Conservation (phyloP, 345 rosid species). For the Salix udensis region DNA sequence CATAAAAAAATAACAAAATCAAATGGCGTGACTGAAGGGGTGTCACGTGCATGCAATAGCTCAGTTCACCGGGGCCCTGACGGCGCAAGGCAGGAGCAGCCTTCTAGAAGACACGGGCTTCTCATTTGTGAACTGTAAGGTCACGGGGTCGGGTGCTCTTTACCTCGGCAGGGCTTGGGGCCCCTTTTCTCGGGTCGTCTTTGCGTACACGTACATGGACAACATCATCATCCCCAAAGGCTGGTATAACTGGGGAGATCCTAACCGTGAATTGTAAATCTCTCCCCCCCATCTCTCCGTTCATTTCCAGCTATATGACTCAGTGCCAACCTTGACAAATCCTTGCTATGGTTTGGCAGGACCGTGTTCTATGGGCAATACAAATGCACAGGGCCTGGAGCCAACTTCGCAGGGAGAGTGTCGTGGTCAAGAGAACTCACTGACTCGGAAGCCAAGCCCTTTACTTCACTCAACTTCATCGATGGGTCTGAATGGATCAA, state of each 20-base stretch:
- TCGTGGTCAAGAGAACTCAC: slow-evolving; percentile 88
- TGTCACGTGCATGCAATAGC: slow-evolving; percentile 93
- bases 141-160: slow-evolving; percentile 94
- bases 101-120: slow-evolving; percentile 90
- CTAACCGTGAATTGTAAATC: slow-evolving; percentile 71
- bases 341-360: slow-evolving; percentile 37
- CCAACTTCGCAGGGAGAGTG: slow-evolving; percentile 78
- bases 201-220: slow-evolving; percentile 96
- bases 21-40: slow-evolving; percentile 30
- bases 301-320: too few species aligned
- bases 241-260: slow-evolving; percentile 98
- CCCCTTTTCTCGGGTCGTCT: slow-evolving; percentile 90
- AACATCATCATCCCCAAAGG: slow-evolving; percentile 88
- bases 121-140: slow-evolving; percentile 88
- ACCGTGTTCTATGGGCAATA: slow-evolving; percentile 96
- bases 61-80: slow-evolving; percentile 56
- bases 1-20: neutral
- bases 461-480: slow-evolving; percentile 64
- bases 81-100: slow-evolving; percentile 78
- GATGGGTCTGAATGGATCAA: slow-evolving; percentile 92
- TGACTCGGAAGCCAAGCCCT: slow-evolving; percentile 87
- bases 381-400: slow-evolving; percentile 88
- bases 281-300: neutral
- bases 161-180: slow-evolving; percentile 98
- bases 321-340: too few species aligned